A percentile compares a stretch with the other conserved stretches of the same genome.
These are phyloP conservation scores for Fusarium coicis DNA, from an alignment of 2,329 filamentous ascomycete species.

Conservation along the genomic window DNA sequence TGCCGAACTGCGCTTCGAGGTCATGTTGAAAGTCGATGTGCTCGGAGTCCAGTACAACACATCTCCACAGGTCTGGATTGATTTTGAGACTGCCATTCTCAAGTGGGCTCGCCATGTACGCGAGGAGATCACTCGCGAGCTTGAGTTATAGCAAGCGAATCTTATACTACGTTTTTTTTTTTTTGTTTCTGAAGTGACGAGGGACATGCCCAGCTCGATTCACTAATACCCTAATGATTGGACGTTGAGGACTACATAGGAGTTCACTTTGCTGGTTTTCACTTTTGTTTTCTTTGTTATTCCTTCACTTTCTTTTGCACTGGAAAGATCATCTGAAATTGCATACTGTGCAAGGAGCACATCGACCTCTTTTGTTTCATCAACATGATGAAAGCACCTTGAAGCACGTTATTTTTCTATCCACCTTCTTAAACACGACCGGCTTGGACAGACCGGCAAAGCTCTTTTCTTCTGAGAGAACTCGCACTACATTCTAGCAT, in stretches of 20 bases:
- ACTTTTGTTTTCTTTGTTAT: constrained; percentile 6
- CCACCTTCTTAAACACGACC: constrained; percentile 14
- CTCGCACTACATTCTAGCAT: constrained; percentile 48
- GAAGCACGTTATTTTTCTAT: constrained; percentile 22
- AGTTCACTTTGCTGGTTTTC: constrained; percentile 38
- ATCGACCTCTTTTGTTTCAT: constrained; percentile 10
- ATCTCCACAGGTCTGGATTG: constrained; percentile 75
- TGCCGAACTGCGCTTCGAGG: constrained; percentile 92
- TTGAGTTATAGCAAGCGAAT: constrained; percentile 51
- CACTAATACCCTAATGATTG: constrained; percentile 40
- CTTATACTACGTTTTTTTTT: not conserved
- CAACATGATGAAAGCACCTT: constrained; percentile 24
- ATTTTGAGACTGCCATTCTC: constrained; percentile 85
- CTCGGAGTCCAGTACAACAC: constrained; percentile 85
- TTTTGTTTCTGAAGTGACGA: not conserved
- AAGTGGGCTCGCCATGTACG: constrained; percentile 86
- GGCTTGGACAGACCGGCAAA: constrained; percentile 22
- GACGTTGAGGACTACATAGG: constrained; percentile 41
- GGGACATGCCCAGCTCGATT: constrained; percentile 6
- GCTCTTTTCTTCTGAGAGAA: constrained; percentile 23
- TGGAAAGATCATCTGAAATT: constrained; percentile 34
- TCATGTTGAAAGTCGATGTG: constrained; percentile 83
- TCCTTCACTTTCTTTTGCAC: constrained; percentile 7
- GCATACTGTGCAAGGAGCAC: constrained; percentile 40
- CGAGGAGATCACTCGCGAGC: constrained; percentile 82